Evolutionary conservation across 345 rosid species (phyloP).

Genomic region (Pseudoturritis turrita): DNA sequence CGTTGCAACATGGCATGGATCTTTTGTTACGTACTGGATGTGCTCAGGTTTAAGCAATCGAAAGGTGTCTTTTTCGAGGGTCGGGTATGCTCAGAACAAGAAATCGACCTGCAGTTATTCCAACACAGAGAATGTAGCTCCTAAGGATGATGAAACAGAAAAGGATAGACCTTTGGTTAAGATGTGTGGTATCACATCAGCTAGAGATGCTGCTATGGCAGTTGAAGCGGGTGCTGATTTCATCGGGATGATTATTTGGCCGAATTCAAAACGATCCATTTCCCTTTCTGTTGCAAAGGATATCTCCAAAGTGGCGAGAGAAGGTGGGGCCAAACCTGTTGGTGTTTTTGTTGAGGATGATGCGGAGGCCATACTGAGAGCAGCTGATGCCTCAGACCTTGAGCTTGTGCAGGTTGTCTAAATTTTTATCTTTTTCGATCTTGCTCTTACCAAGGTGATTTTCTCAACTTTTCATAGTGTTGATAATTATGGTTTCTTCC

Average conservation of each 20-base stretch:
- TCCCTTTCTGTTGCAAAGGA: conserved; percentile 70
- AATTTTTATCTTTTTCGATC: neutral
- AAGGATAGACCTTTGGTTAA: conserved; percentile 51
- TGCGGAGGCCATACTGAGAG: conserved; percentile 51
- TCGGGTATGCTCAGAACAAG: conserved; percentile 5
- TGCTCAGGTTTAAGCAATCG: conserved; percentile 29
- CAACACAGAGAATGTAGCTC: conserved; percentile 24
- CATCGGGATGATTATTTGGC: conserved; percentile 90
- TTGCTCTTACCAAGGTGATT: neutral
- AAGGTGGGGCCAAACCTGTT: conserved; percentile 64
- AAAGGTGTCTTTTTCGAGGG: conserved; percentile 8
- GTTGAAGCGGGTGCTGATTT: conserved; percentile 87
- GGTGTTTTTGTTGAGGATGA: conserved; percentile 93
- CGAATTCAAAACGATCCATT: conserved; percentile 76
- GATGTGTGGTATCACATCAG: conserved; percentile 88
- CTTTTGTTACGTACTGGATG: neutral
- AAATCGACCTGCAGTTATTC: conserved; percentile 25
- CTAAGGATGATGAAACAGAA: conserved; percentile 20
- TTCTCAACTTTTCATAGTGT: neutral
- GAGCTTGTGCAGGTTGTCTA: conserved; percentile 69
- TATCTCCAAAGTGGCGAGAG: conserved; percentile 76
- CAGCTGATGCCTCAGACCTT: conserved; percentile 60
- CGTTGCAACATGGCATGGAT: neutral
- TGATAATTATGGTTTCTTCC: conserved; percentile 10
- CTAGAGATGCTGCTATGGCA: conserved; percentile 70